These are phyloP conservation scores for Colletotrichum limetticola DNA, from an alignment of 2,329 filamentous ascomycete genomes.

Conservation along the genomic window DNA sequence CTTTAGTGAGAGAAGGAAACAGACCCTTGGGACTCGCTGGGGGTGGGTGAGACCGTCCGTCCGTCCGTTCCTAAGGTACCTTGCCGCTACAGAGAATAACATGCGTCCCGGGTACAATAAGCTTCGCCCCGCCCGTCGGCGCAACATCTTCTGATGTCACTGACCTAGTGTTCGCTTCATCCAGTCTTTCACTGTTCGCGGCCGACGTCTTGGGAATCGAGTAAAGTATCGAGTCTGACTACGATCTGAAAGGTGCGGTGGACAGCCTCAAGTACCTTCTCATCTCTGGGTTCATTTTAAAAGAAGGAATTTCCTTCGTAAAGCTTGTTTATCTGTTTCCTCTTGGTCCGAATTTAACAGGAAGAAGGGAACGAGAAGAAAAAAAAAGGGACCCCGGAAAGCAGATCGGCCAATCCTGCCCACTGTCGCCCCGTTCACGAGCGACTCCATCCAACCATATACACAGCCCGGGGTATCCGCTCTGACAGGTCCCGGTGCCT, in stretches of 20 bases:
- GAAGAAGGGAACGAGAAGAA: background rate
- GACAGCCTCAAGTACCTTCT: background rate
- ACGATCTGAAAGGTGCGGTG: background rate
- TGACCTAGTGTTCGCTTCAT: constrained; percentile 17
- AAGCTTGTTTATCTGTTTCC: constrained; percentile 22
- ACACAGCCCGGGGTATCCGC: constrained; percentile 34
- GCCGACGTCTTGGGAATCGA: background rate
- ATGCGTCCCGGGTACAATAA: constrained; percentile 32
- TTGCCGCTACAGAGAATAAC: constrained; percentile 9
- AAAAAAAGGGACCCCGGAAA: constrained; percentile 31
- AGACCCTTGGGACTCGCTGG: background rate
- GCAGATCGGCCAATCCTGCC: constrained; percentile 30
- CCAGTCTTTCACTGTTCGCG: background rate
- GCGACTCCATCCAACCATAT: constrained; percentile 28
- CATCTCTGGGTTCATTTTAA: background rate
- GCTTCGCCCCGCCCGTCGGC: constrained; percentile 31
- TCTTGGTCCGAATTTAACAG: background rate
- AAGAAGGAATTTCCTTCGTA: background rate
- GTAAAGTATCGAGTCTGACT: background rate
- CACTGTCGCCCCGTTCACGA: constrained; percentile 26
- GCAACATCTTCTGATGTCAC: constrained; percentile 32
- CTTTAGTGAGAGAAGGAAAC: background rate
- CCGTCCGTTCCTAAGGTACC: background rate
- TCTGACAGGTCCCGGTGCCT: constrained; percentile 32
- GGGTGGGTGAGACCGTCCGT: background rate